Evolutionary conservation across 495 filamentous ascomycete genomes (phyloP).

Genomic region (Xylaria nigripes): DNA sequence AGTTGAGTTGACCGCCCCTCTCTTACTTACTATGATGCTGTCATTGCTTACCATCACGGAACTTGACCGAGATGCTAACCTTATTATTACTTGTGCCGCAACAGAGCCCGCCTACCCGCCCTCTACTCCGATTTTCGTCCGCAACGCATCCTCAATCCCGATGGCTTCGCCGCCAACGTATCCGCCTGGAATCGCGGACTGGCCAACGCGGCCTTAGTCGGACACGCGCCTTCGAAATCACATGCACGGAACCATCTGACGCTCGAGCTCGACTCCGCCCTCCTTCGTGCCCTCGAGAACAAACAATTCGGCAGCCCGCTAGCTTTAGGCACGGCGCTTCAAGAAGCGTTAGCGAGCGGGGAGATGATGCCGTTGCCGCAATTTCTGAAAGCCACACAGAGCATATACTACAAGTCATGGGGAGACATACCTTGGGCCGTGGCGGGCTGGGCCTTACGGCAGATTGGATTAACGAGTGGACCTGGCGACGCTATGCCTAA

Average conservation of each 20-base stretch:
- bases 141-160: conserved; percentile 75
- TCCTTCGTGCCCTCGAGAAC: conserved; percentile 63
- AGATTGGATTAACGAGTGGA: conserved; percentile 52
- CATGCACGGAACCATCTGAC: conserved; percentile 45
- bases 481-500: conserved; percentile 41
- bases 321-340: conserved; percentile 71
- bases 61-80: conserved; percentile 2
- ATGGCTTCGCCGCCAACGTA: conserved; percentile 81
- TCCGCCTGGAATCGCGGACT: conserved; percentile 75
- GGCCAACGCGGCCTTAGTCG: conserved; percentile 55
- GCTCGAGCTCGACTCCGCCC: conserved; percentile 57
- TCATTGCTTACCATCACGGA: neutral
- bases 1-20: neutral
- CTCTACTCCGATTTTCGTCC: conserved; percentile 88
- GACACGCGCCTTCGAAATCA: conserved; percentile 37
- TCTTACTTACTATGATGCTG: neutral
- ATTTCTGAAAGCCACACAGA: conserved; percentile 52
- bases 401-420: conserved; percentile 52
- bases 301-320: conserved; percentile 76
- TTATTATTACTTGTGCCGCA: neutral
- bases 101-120: conserved; percentile 74
- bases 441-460: conserved; percentile 66
- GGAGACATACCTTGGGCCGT: conserved; percentile 42
- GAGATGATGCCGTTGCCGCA: conserved; percentile 61
- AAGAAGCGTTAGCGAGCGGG: conserved; percentile 59